Evolutionary conservation across 139 green algal genomes (phyloP).

Genomic region (Edaphochlamys debaryana): DNA sequence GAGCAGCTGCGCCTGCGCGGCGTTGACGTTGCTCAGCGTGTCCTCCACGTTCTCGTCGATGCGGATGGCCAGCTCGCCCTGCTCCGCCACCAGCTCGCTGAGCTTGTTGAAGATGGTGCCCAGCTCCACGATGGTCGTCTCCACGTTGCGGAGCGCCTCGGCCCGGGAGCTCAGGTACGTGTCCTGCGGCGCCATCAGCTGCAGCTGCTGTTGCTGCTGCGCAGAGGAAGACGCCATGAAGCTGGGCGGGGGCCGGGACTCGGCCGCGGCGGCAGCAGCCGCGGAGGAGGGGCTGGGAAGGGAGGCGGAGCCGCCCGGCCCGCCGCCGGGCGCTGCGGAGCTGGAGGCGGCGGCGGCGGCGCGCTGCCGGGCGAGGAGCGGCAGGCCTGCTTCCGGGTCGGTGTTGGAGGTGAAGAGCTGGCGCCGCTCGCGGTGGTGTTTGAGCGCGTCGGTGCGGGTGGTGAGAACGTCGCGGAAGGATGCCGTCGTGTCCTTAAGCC

Average conservation of each 20-base stretch:
- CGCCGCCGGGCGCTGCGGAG: conserved; percentile 53
- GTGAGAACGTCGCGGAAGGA: conserved; percentile 77
- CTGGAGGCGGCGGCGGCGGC: conserved; percentile 80
- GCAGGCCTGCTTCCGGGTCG: conserved; percentile 48
- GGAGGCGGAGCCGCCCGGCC: not conserved
- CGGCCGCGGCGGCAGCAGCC: not conserved
- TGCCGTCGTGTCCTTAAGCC: conserved; percentile 86
- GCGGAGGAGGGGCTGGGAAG: not conserved
- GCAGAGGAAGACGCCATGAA: conserved; percentile 10
- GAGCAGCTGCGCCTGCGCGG: conserved; percentile 93
- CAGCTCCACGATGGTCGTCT: conserved; percentile 97
- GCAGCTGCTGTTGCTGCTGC: conserved; percentile 66
- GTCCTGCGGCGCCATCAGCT: conserved; percentile 53
- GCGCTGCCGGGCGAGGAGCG: conserved; percentile 47
- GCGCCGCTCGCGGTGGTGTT: conserved; percentile 81
- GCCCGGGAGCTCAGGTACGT: conserved; percentile 56
- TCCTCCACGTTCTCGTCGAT: conserved; percentile 99
- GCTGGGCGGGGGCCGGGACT: conserved; percentile 31
- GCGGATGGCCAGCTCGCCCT: conserved; percentile 92
- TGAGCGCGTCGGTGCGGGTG: conserved; percentile 89
- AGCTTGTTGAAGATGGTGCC: conserved; percentile 98
- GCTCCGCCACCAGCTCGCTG: conserved; percentile 87
- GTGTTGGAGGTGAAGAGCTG: conserved; percentile 83
- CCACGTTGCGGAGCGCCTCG: conserved; percentile 94
- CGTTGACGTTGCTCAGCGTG: conserved; percentile 94